These are phyloP conservation scores for Fagopyrum tataricum DNA, from an alignment of 148 eudicot species.

Conservation along the genomic window DNA sequence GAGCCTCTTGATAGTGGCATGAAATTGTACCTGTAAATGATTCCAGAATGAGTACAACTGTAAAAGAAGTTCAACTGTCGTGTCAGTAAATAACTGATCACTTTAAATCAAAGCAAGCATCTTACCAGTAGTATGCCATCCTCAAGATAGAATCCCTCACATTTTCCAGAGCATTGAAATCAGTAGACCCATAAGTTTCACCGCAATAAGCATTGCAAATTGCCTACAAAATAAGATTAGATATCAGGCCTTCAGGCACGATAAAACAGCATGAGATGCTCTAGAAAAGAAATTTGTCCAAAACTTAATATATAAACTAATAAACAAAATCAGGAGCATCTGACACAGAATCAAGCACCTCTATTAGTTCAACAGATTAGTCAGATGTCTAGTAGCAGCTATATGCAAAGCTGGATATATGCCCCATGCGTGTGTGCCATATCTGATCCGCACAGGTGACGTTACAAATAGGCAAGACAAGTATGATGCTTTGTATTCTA, in stretches of 20 bases:
- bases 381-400: neutral
- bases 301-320: neutral
- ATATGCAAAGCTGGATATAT: neutral
- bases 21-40: conserved; percentile 74
- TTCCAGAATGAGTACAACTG: conserved; percentile 3
- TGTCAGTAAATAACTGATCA: neutral
- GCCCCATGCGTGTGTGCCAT: neutral
- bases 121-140: conserved; percentile 93
- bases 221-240: conserved; percentile 40
- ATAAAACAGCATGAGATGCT: neutral
- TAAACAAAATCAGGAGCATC: neutral
- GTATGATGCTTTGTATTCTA: neutral
- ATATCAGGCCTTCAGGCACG: neutral
- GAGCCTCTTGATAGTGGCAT: conserved; percentile 97
- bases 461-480: neutral
- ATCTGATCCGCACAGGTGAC: too few relatives aligned
- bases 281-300: neutral
- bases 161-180: conserved; percentile 59
- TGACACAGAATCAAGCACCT: neutral
- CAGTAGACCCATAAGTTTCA: conserved; percentile 74
- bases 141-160: conserved; percentile 83
- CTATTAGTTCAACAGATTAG: neutral
- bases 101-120: neutral
- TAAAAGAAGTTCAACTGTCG: neutral
- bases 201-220: conserved; percentile 83